Evolutionary conservation across 2,329 filamentous ascomycete genomes (phyloP).

Genomic region (Penicillium sp.): DNA sequence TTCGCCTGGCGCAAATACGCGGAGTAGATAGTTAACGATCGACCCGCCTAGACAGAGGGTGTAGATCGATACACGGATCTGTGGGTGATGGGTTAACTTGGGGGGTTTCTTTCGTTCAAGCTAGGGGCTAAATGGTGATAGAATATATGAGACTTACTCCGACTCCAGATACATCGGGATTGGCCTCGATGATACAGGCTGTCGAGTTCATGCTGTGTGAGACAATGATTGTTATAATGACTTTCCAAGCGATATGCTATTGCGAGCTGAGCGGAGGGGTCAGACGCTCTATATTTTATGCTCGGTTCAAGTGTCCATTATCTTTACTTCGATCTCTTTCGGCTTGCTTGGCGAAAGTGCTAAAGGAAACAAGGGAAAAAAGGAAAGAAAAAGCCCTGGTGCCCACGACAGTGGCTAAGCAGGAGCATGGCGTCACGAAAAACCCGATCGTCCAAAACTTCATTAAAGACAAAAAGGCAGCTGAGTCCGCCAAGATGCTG

Average conservation of each 20-base stretch:
- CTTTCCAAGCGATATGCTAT: not conserved
- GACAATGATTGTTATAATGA: not conserved
- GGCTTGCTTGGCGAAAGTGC: not conserved
- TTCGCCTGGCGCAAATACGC: constrained; percentile 15
- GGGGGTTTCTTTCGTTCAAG: not conserved
- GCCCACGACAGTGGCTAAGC: constrained; percentile 1
- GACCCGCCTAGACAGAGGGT: constrained; percentile 18
- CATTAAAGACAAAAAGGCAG: no score
- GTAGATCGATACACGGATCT: constrained; percentile 21
- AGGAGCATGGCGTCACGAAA: constrained; percentile 1
- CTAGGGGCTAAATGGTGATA: not conserved
- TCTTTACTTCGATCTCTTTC: not conserved
- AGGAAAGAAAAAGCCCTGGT: not conserved
- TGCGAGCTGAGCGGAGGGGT: not conserved
- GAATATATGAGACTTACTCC: constrained; percentile 11
- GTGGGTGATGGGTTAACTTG: not conserved
- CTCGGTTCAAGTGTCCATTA: not conserved
- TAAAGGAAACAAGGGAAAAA: not conserved
- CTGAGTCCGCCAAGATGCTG: not conserved
- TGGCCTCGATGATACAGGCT: constrained; percentile 15
- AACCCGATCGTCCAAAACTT: not conserved
- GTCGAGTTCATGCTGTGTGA: constrained; percentile 13
- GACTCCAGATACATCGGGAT: constrained; percentile 15
- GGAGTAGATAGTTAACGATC: constrained; percentile 14
- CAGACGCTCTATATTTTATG: not conserved